A percentile compares a stretch with the other conserved stretches of the same genome.
phyloP scores from a whole-genome alignment of 768 basidiomycete species.

The Boletus fagicola region DNA sequence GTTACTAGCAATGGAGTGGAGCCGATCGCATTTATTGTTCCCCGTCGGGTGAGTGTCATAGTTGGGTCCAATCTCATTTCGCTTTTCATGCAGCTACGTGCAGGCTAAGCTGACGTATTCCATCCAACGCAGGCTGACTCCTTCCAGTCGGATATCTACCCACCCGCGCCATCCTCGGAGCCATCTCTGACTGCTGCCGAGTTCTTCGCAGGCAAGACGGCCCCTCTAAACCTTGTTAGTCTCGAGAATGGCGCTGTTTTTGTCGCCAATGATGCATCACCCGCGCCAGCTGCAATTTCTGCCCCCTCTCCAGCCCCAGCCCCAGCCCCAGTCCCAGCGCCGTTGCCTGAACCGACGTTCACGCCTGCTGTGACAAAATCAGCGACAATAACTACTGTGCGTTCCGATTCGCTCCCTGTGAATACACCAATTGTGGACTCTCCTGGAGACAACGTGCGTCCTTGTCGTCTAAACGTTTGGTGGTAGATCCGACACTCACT shows the following conservation, averaged over 20 bases:
- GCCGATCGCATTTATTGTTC: slow-evolving; percentile 93
- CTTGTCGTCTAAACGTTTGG: slow-evolving; percentile 2
- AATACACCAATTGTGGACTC: slow-evolving; percentile 1
- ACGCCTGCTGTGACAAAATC: slow-evolving; percentile 35
- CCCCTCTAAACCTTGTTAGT: slow-evolving; percentile 73
- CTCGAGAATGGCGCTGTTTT: slow-evolving; percentile 65
- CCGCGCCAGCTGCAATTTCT: slow-evolving; percentile 31
- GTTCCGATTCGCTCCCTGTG: slow-evolving; percentile 13
- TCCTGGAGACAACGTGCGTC: slow-evolving; percentile 33
- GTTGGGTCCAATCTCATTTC: not conserved
- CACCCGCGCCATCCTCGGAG: slow-evolving; percentile 81
- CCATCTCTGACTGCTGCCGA: slow-evolving; percentile 79
- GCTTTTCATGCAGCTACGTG: not conserved
- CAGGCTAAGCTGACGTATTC: not conserved
- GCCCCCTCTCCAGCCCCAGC: slow-evolving; percentile 25
- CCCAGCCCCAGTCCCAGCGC: slow-evolving; percentile 27
- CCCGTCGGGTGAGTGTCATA: slow-evolving; percentile 64
- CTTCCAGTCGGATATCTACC: slow-evolving; percentile 98
- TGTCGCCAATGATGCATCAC: slow-evolving; percentile 25
- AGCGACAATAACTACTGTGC: slow-evolving; percentile 19
- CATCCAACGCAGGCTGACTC: slow-evolving; percentile 64
- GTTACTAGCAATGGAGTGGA: slow-evolving; percentile 71
- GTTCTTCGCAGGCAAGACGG: slow-evolving; percentile 83
- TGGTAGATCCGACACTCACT: not conserved
- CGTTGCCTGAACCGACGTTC: slow-evolving; percentile 35